Evolutionary conservation across 352 stramenopile species (phyloP).

Genomic region (Pythium brassicae): DNA sequence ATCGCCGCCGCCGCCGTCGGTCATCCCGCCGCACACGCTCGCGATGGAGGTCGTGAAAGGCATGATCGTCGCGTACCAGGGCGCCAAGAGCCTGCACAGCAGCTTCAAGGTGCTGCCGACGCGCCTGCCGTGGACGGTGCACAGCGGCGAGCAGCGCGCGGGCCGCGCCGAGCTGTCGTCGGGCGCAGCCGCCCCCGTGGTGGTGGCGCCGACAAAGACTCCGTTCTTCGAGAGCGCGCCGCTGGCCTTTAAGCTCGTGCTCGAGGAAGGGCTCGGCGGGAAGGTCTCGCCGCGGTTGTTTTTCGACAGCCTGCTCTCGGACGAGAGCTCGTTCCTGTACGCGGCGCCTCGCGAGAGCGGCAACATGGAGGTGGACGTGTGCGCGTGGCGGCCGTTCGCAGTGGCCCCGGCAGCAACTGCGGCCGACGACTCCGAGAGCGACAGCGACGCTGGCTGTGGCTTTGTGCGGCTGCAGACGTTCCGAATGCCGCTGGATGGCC

Average conservation of each 20-base stretch:
- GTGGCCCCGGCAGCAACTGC: conserved; percentile 8
- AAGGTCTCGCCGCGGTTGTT: conserved; percentile 46
- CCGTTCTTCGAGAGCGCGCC: conserved; percentile 50
- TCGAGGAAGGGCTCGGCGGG: conserved; percentile 36
- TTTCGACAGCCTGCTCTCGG: conserved; percentile 51
- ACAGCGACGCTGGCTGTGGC: background rate
- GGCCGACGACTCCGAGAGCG: background rate
- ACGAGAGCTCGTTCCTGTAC: conserved; percentile 53
- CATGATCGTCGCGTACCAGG: conserved; percentile 32
- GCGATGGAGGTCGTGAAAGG: conserved; percentile 51
- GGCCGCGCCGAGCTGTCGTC: background rate
- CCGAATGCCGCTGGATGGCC: conserved; percentile 45
- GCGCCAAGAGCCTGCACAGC: conserved; percentile 21
- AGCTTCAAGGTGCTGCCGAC: conserved; percentile 29
- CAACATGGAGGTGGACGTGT: conserved; percentile 63
- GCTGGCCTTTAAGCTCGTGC: conserved; percentile 35
- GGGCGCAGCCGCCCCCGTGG: background rate
- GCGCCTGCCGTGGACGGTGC: conserved; percentile 42
- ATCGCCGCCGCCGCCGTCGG: background rate
- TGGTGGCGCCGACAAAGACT: conserved; percentile 15
- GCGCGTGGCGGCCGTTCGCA: conserved; percentile 31
- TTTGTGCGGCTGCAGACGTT: conserved; percentile 57
- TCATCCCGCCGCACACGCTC: conserved; percentile 30
- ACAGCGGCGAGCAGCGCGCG: background rate
- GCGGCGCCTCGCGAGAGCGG: conserved; percentile 26